Percentiles rank a stretch among this genome's conserved stretches.
Conservation (phyloP, 2,329 filamentous ascomycete species). For the Cercospora sp. region DNA sequence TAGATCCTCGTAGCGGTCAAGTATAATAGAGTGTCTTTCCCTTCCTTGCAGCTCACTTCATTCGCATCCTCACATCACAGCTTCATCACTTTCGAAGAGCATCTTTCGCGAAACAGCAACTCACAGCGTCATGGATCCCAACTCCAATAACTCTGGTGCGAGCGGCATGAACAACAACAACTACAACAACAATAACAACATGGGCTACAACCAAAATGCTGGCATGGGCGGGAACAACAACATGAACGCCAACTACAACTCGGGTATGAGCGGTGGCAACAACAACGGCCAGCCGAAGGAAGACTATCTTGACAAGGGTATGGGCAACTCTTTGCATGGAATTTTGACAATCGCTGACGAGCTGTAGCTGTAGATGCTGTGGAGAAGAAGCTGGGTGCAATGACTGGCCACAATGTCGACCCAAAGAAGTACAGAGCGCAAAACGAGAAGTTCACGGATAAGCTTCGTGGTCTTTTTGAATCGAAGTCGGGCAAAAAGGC, state of each 20-base stretch:
- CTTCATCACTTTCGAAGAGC: not conserved
- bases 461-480: conserved; percentile 35
- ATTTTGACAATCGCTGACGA: not conserved
- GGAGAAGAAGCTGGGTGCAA: conserved; percentile 29
- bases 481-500: conserved; percentile 39
- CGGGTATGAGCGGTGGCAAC: not conserved
- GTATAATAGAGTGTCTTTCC: not conserved
- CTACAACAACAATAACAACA: not conserved
- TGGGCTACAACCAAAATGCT: not conserved
- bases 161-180: not conserved
- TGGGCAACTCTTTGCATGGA: not conserved
- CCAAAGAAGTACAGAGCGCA: conserved; percentile 32
- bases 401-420: conserved; percentile 30
- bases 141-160: not conserved
- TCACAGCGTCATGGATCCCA: not conserved
- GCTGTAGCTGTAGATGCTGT: conserved; percentile 26
- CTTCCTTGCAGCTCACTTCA: not conserved
- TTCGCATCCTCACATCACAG: not conserved
- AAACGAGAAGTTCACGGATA: conserved; percentile 40
- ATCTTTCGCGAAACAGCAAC: not conserved
- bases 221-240: not conserved
- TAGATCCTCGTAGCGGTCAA: conserved; percentile 3
- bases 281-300: conserved; percentile 21
- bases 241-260: not conserved
- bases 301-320: conserved; percentile 37